Base-by-base conservation (phyloP, 768 basidiomycete genomes). In the Wakefieldia striispora region DNA sequence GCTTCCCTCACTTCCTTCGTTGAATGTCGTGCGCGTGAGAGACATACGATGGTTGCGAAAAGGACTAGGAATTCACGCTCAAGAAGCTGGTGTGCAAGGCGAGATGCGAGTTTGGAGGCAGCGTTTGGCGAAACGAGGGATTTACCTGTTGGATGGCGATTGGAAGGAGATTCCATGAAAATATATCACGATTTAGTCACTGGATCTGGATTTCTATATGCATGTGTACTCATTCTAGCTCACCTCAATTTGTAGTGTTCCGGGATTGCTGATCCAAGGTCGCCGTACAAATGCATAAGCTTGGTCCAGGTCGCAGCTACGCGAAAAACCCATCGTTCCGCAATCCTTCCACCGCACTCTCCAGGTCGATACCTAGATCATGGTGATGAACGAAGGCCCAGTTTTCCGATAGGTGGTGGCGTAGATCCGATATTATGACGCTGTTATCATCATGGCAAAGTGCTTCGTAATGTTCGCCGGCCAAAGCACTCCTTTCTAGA, bases 61-160 rank as follows among this genome's bases (percentile, higher is more conserved):
- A 44, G 89, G 87, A 0, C 76, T 91, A 65, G 81, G 77, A 8
- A 69, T 68, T 1, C 73, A 76, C 50, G 90, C 90, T 21, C 82
- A 80, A 55, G 81, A 78, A 54, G 79, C 89, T 7, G 90, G 90
- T 8, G 78, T 89, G 13, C 89, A 91, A 67, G 90, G 88, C 37
- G 86, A 89, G 63, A 84, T 92, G 81, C 71, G 74, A 54, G 78
- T 82, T 49, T 92, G 90, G 90, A 75, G 75, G 51, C 75, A 78
- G 40, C 76, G 84, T 45, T 71, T 92, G 27, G 70, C 70, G 11
- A 72, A 81, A 47, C 72, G 78, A 58, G 73, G 79, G 1, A 76
- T 92, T 40, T 73, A 75, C 19, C 67, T 92, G 24, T 70, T 91
- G 45, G 90, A 92, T 59, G 75, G 78, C 14, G 82, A 88, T 49